A percentile compares a stretch with the other conserved stretches of the same genome.
Evolutionary conservation across 75 land plant genomes (phyloP).

Genomic region (Pinus albicaulis): DNA sequence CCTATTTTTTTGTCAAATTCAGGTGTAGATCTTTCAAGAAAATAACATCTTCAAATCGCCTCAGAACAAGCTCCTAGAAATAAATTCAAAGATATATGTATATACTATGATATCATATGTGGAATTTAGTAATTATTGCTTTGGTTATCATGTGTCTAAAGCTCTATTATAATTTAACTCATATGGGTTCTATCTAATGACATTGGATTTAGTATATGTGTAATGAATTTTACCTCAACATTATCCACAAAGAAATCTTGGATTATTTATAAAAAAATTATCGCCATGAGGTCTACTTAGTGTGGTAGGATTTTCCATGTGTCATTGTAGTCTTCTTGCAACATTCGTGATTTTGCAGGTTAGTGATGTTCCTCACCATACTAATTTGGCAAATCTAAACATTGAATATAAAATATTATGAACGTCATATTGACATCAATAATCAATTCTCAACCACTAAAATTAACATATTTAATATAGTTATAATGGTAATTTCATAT

Average conservation of each 20-base stretch:
- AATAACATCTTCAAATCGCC: conserved; percentile 16
- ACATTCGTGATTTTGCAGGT: not conserved
- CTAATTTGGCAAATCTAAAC: not conserved
- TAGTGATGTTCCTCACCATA: not conserved
- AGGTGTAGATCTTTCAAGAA: conserved; percentile 36
- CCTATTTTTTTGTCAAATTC: conserved; percentile 44
- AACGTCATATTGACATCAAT: not conserved
- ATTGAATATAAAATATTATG: too few species aligned
- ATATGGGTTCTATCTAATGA: not conserved
- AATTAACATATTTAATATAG: too few species aligned
- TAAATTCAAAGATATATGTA: conserved; percentile 31
- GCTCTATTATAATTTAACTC: not conserved
- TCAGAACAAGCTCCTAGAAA: conserved; percentile 20
- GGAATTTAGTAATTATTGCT: conserved; percentile 32
- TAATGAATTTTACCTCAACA: not conserved
- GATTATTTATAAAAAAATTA: not conserved
- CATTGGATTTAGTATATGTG: not conserved
- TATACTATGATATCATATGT: conserved; percentile 49
- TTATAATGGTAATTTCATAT: too few species aligned
- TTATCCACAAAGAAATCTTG: not conserved
- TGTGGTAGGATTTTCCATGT: not conserved
- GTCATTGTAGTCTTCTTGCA: not conserved
- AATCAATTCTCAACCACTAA: too few species aligned
- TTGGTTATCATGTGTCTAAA: too few species aligned
- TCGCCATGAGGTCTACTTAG: not conserved